Percentiles rank a stretch among this genome's conserved stretches.
phyloP scores from a whole-genome alignment of 2,329 filamentous ascomycete species.

The Pseudogymnoascus sp. region DNA sequence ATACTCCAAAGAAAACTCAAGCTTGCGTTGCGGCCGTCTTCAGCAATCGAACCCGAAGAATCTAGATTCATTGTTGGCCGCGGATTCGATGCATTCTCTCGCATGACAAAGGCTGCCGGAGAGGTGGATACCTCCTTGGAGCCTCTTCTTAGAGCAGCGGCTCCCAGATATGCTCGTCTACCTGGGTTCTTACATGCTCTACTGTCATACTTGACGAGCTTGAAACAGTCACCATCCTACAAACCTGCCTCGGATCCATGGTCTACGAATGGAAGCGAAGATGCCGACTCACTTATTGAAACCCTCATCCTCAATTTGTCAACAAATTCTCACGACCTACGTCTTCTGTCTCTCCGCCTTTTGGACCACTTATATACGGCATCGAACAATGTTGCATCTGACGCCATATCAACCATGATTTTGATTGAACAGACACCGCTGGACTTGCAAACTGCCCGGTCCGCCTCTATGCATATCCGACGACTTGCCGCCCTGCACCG shows the following conservation, averaged over 20 bases:
- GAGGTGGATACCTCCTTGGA: slow-evolving; percentile 54
- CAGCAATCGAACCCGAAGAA: slow-evolving; percentile 50
- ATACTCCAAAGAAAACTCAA: slow-evolving; percentile 58
- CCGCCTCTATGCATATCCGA: slow-evolving; percentile 76
- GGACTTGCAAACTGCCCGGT: slow-evolving; percentile 66
- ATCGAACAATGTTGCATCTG: slow-evolving; percentile 39
- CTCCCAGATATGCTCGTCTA: slow-evolving; percentile 56
- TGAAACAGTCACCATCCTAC: slow-evolving; percentile 11
- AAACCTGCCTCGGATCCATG: slow-evolving; percentile 11
- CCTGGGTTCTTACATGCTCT: slow-evolving; percentile 59
- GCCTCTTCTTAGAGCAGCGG: slow-evolving; percentile 56
- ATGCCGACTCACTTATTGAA: slow-evolving; percentile 53
- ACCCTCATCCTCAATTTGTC: slow-evolving; percentile 67
- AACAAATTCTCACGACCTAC: slow-evolving; percentile 64
- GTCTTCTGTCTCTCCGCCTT: slow-evolving; percentile 64
- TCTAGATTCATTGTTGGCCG: slow-evolving; percentile 67
- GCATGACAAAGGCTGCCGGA: slow-evolving; percentile 52
- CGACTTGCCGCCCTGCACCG: slow-evolving; percentile 49
- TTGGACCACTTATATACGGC: slow-evolving; percentile 52
- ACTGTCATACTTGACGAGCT: slow-evolving; percentile 42
- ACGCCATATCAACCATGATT: slow-evolving; percentile 57
- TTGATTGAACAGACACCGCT: slow-evolving; percentile 73
- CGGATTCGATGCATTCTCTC: slow-evolving; percentile 65
- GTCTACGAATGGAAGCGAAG: slow-evolving; percentile 26
- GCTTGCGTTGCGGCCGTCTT: slow-evolving; percentile 54